Percentiles rank a stretch among this genome's conserved stretches.
These are phyloP conservation scores for Quercus bicolor DNA, from an alignment of 306 rosid species.

Conservation along the genomic window DNA sequence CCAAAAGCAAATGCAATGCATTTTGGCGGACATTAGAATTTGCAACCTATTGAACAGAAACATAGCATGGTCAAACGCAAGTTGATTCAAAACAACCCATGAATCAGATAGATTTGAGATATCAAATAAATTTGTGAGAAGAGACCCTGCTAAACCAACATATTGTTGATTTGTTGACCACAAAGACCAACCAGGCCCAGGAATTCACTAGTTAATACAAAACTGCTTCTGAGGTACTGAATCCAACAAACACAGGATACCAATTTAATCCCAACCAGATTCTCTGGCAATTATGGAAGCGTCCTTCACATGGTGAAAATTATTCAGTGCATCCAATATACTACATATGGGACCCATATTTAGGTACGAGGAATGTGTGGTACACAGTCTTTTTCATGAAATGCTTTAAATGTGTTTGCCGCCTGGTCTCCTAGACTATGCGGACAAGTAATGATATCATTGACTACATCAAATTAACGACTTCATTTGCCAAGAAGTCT, in stretches of 20 bases:
- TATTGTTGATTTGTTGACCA: not conserved
- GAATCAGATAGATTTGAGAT: not conserved
- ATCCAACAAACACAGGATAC: not conserved
- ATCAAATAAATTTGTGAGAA: not conserved
- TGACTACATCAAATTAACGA: too few species aligned
- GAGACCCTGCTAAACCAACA: conserved; percentile 1
- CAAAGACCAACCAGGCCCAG: not conserved
- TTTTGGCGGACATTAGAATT: conserved; percentile 89
- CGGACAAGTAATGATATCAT: too few species aligned
- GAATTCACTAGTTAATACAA: not conserved
- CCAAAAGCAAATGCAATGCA: conserved; percentile 79
- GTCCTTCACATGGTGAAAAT: too few species aligned
- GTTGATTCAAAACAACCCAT: conserved; percentile 10
- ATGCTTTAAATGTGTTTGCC: too few species aligned
- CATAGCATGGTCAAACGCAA: not conserved
- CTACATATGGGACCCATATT: too few species aligned
- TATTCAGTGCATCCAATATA: too few species aligned
- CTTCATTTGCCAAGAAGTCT: too few species aligned
- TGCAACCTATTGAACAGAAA: conserved; percentile 59
- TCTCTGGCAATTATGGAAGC: not conserved
- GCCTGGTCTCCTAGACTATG: too few species aligned
- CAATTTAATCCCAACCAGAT: not conserved
- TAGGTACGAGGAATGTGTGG: too few species aligned
- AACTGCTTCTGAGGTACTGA: not conserved
- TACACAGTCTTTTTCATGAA: too few species aligned